phyloP scores from a whole-genome alignment of 2,329 filamentous ascomycete species.

The Penicillium sp. region DNA sequence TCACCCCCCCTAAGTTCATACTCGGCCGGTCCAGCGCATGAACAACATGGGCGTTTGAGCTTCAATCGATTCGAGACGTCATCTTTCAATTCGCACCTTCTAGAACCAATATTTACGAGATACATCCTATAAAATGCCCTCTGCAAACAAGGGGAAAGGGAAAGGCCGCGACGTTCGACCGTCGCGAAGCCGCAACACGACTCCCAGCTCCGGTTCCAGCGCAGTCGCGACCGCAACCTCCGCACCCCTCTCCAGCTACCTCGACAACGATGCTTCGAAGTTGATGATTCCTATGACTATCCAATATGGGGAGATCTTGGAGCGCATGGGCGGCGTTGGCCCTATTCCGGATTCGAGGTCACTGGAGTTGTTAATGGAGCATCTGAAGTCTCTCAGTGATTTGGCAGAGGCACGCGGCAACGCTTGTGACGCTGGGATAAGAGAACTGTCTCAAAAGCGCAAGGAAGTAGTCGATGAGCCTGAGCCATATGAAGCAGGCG shows the following conservation, averaged over 20 bases:
- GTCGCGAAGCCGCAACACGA: conserved; percentile 67
- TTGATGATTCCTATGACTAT: conserved; percentile 54
- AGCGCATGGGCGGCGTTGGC: conserved; percentile 56
- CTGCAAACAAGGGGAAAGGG: conserved; percentile 56
- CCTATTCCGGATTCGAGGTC: conserved; percentile 54
- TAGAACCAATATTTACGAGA: conserved; percentile 11
- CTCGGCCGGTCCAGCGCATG: not conserved
- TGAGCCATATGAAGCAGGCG: conserved; percentile 46
- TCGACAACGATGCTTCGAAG: conserved; percentile 57
- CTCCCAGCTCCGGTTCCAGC: conserved; percentile 61
- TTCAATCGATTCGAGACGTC: not conserved
- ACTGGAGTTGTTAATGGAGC: conserved; percentile 56
- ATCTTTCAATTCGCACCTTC: conserved; percentile 5
- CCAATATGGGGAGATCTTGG: conserved; percentile 64
- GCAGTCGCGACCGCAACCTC: conserved; percentile 45
- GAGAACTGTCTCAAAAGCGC: conserved; percentile 62
- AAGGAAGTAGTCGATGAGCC: conserved; percentile 61
- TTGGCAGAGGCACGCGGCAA: conserved; percentile 62
- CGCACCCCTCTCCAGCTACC: conserved; percentile 54
- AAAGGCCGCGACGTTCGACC: conserved; percentile 59
- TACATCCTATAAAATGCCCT: conserved; percentile 41
- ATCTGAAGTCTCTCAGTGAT: conserved; percentile 62
- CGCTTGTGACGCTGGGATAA: conserved; percentile 63
- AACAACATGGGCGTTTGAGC: conserved; percentile 18
- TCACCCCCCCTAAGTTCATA: not conserved